A percentile compares a stretch with the other conserved stretches of the same genome.
Evolutionary conservation across 192 early-diverging fungal genomes (phyloP).

Genomic region (Mycoemilia scoparia): DNA sequence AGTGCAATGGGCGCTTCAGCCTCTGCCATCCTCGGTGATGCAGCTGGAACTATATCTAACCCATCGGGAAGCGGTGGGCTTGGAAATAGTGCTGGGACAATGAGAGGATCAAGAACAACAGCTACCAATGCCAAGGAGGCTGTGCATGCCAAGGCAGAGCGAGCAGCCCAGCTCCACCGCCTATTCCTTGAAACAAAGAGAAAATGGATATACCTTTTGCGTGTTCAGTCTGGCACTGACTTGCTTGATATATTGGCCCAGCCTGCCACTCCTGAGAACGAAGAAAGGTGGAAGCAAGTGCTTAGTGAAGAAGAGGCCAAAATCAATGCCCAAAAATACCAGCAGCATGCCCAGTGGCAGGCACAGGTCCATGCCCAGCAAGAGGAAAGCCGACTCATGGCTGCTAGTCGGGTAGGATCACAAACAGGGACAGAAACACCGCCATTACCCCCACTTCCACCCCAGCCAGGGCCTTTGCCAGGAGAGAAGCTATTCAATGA

Average conservation of each 20-base stretch:
- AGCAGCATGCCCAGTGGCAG: constrained; percentile 25
- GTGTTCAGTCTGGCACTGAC: constrained; percentile 65
- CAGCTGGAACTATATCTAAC: constrained; percentile 26
- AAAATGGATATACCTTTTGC: constrained; percentile 62
- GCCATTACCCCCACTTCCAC: constrained; percentile 2
- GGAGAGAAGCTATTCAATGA: constrained; percentile 32
- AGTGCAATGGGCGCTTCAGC: constrained; percentile 27
- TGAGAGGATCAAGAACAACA: constrained; percentile 23
- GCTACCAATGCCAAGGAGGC: constrained; percentile 34
- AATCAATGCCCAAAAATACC: constrained; percentile 22
- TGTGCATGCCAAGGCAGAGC: constrained; percentile 30
- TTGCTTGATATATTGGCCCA: constrained; percentile 72
- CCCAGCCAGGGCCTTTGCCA: constrained; percentile 20
- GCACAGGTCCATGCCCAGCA: constrained; percentile 31
- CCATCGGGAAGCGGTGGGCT: constrained; percentile 22
- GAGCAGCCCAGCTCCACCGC: constrained; percentile 36
- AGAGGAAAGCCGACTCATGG: constrained; percentile 13
- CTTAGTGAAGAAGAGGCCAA: constrained; percentile 31
- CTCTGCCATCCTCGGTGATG: constrained; percentile 31
- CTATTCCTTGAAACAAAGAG: constrained; percentile 83
- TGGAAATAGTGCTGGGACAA: constrained; percentile 22
- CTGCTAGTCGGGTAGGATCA: no score
- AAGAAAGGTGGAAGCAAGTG: constrained; percentile 36
- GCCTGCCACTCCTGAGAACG: constrained; percentile 53
- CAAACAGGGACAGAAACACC: no score